Conservation (phyloP, 2,329 filamentous ascomycete species). For the Xylaria digitata region DNA sequence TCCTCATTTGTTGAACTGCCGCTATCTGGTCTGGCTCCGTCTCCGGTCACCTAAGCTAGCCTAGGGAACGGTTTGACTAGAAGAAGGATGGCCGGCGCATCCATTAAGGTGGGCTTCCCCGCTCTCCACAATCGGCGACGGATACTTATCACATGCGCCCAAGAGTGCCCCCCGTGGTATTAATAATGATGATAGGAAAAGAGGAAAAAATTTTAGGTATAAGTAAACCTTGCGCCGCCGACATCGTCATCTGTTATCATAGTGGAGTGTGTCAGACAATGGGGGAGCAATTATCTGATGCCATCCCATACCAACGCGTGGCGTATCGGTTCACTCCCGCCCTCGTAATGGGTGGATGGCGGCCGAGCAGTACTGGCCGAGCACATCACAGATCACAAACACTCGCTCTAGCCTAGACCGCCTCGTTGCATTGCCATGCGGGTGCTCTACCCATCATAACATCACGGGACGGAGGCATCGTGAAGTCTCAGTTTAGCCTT, state of each 20-base stretch:
- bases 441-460: conserved; percentile 5
- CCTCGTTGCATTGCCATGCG: conserved; percentile 10
- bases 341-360: not conserved
- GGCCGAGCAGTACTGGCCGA: too few species aligned
- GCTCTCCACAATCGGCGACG: conserved; percentile 2
- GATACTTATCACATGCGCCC: not conserved
- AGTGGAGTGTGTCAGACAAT: conserved; percentile 12
- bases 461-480: conserved; percentile 17
- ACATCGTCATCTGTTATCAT: conserved; percentile 29
- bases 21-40: too few species aligned
- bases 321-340: not conserved
- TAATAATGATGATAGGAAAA: conserved; percentile 1
- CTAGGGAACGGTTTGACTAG: not conserved
- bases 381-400: not conserved
- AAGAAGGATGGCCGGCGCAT: not conserved
- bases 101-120: conserved; percentile 2
- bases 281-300: conserved; percentile 4
- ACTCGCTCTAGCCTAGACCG: conserved; percentile 7
- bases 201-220: not conserved
- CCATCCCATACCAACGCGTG: not conserved
- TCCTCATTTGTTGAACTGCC: conserved; percentile 22
- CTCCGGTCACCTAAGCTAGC: not conserved
- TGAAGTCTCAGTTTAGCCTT: conserved; percentile 18
- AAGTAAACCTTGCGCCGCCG: conserved; percentile 23
- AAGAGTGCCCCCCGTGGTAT: not conserved